Percentiles rank a stretch among this genome's conserved stretches.
Evolutionary conservation across 2,329 filamentous ascomycete species (phyloP).

Genomic region (Phymatotrichopsis omnivora): DNA sequence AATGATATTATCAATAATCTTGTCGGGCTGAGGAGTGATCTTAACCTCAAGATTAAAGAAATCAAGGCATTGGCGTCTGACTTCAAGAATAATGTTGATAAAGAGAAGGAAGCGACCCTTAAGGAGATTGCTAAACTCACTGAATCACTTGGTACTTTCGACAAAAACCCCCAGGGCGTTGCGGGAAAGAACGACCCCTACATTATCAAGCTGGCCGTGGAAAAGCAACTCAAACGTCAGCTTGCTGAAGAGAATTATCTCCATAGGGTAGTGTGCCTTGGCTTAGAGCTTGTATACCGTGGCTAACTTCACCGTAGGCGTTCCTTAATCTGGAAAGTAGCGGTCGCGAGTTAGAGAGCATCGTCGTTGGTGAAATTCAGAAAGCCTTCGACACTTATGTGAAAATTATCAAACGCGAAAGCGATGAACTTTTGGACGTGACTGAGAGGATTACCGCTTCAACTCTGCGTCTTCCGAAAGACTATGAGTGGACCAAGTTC

Average conservation of each 20-base stretch:
- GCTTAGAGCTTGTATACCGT: background rate
- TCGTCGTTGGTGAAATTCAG: slow-evolving; percentile 94
- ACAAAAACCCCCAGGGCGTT: slow-evolving; percentile 62
- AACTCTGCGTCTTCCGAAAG: slow-evolving; percentile 85
- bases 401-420: slow-evolving; percentile 81
- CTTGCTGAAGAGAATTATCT: slow-evolving; percentile 96
- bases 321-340: slow-evolving; percentile 92
- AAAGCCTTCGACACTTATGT: slow-evolving; percentile 95
- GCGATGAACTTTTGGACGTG: slow-evolving; percentile 66
- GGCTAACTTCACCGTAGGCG: slow-evolving; percentile 46
- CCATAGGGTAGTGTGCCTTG: slow-evolving; percentile 53
- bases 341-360: slow-evolving; percentile 86
- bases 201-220: slow-evolving; percentile 72
- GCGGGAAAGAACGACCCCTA: slow-evolving; percentile 89
- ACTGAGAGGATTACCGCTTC: slow-evolving; percentile 74
- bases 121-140: slow-evolving; percentile 71
- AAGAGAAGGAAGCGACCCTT: slow-evolving; percentile 78
- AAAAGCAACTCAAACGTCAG: slow-evolving; percentile 82
- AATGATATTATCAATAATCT: slow-evolving; percentile 82
- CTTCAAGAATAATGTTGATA: slow-evolving; percentile 94
- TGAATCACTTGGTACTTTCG: slow-evolving; percentile 67
- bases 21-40: slow-evolving; percentile 72
- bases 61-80: slow-evolving; percentile 89
- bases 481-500: slow-evolving; percentile 81
- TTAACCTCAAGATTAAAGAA: slow-evolving; percentile 95